A percentile compares a stretch with the other conserved stretches of the same genome.
Evolutionary conservation across 2,329 filamentous ascomycete genomes (phyloP).

Genomic region (Fusarium sp.): DNA sequence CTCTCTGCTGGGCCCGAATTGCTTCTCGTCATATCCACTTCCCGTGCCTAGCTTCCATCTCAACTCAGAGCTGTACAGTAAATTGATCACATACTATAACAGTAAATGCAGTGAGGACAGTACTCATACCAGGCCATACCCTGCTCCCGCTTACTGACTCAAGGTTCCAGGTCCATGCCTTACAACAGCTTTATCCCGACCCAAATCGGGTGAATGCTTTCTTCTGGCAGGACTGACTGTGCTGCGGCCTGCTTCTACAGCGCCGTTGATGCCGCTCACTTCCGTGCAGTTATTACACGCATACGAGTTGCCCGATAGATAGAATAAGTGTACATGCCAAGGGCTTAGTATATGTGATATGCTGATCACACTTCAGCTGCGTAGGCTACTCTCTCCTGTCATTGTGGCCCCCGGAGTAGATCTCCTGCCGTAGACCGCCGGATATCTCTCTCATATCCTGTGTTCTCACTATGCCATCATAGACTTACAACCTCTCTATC

Average conservation of each 20-base stretch:
- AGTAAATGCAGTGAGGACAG: not conserved
- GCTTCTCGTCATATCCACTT: conserved; percentile 33
- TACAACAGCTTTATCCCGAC: not conserved
- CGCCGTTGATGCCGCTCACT: conserved; percentile 4
- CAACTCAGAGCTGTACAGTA: not conserved
- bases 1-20: not conserved
- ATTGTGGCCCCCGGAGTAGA: not conserved
- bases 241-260: conserved; percentile 2
- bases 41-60: conserved; percentile 24
- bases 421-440: conserved; percentile 2
- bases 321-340: conserved; percentile 7
- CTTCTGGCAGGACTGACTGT: not conserved
- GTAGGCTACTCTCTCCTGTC: not conserved
- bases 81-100: not conserved
- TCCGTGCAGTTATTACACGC: not conserved
- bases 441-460: conserved; percentile 13
- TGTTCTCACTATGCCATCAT: conserved; percentile 29
- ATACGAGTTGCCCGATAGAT: conserved; percentile 1
- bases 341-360: not conserved
- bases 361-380: not conserved
- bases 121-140: conserved; percentile 5
- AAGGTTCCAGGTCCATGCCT: not conserved
- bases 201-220: not conserved
- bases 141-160: conserved; percentile 13
- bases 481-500: conserved; percentile 22